Base-by-base conservation (phyloP, 176 grass and related monocot genomes). In the Ampelocalamus luodianensis region DNA sequence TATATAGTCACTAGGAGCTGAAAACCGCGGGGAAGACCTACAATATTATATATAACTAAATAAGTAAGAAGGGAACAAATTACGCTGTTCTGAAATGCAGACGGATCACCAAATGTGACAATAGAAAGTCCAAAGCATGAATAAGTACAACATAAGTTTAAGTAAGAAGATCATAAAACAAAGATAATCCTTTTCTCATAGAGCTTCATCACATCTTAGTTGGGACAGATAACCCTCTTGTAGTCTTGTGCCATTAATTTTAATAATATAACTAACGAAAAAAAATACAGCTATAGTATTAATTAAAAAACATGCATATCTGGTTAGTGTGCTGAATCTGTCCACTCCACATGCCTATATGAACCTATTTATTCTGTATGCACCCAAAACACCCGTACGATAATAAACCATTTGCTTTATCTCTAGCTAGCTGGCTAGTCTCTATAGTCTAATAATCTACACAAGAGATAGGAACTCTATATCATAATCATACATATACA, bases 81-180 rank as follows among this genome's bases (percentile, higher is more conserved):
- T 23, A 58, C 5, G 4, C 39, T 40, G 58, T 68, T 60, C 24
- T 18, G 26, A 76, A 58, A 76, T 77, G 71, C 20, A 37, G 72
- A 77, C 3, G 17, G 51, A 29, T 51, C 51, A 60, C 44, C 45
- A 45, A 56, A 46, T 48, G 69, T 74, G 22, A 24, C 79, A 17
- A 29, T 38, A 71, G 42, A 83, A 83, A 60, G 42, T 88, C 64
- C 79, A 78, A 71, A 82, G 18, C 32, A 51, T 59, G 71, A 73
- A 68, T 49, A 39, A 39, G 46, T 58, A 82, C 63, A 75, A 87
- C n/a, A 68, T 9, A 59, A 68, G 13, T 59, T 34, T 18, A 44
- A 43, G 69, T 56, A 27, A 82, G 24, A 56, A 87, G 50, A 43
- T 26, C 75, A 87, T 70, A 77, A 74, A 70, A 69, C 50, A 29